phyloP scores from a whole-genome alignment of 108 stramenopile genomes.

The Fistulifera pelliculosa region DNA sequence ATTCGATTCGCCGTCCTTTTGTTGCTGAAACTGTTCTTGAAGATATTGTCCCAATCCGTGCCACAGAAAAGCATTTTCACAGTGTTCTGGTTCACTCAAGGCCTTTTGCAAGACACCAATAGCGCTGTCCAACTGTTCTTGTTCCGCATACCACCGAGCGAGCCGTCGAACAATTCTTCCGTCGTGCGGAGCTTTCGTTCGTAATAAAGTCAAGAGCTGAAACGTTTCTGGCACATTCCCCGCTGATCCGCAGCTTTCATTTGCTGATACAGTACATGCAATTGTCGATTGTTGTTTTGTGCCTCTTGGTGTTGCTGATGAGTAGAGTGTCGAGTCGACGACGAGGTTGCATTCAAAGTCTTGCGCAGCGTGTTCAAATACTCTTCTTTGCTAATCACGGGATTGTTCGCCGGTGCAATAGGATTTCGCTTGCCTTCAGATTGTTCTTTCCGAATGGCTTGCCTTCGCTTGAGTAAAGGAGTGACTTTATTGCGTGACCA shows the following conservation, averaged over 20 bases:
- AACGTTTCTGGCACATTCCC: conserved; percentile 45
- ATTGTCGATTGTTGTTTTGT: conserved; percentile 44
- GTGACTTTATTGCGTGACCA: conserved; percentile 33
- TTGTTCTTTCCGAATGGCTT: conserved; percentile 22
- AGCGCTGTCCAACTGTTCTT: conserved; percentile 39
- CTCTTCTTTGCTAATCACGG: conserved; percentile 11
- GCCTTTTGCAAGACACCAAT: conserved; percentile 38
- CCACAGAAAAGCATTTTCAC: conserved; percentile 45
- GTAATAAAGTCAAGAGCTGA: conserved; percentile 30
- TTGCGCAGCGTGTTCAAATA: conserved; percentile 8
- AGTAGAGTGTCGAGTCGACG: conserved; percentile 25
- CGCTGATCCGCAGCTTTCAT: conserved; percentile 60
- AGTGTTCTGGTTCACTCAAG: conserved; percentile 15
- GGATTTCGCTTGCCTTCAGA: conserved; percentile 5
- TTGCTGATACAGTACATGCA: conserved; percentile 57
- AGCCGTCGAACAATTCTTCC: conserved; percentile 61
- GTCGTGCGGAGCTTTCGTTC: conserved; percentile 54
- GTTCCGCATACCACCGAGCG: conserved; percentile 53
- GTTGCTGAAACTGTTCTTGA: conserved; percentile 27
- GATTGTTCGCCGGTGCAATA: neutral
- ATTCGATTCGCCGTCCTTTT: conserved; percentile 3
- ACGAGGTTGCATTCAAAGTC: neutral
- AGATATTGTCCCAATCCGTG: conserved; percentile 60
- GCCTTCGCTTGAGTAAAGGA: conserved; percentile 16
- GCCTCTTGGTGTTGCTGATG: conserved; percentile 32